A percentile compares a stretch with the other conserved stretches of the same genome.
Conservation (phyloP, 208 protist species). For the Trypanosoma rangeli region DNA sequence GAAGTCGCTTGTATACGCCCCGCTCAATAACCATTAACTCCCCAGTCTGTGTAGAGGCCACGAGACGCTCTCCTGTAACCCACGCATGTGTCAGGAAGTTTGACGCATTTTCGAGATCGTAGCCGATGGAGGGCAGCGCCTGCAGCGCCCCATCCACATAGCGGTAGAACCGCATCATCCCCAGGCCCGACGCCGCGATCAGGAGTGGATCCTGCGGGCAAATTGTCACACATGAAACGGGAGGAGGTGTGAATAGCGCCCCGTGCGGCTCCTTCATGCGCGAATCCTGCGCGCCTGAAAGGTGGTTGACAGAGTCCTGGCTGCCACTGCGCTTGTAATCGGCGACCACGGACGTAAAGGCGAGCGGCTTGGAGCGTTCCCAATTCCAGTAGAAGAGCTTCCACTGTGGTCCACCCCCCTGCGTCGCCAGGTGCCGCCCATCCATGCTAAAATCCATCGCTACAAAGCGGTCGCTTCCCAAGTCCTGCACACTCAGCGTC, state of each 20-base stretch:
- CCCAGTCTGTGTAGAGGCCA: conserved; percentile 83
- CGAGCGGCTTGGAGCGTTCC: conserved; percentile 89
- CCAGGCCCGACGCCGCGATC: conserved; percentile 90
- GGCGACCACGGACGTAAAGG: conserved; percentile 39
- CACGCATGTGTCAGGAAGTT: conserved; percentile 92
- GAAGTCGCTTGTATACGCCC: conserved; percentile 48
- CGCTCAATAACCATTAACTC: conserved; percentile 85
- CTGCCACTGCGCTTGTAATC: conserved; percentile 9
- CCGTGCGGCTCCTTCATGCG: neutral
- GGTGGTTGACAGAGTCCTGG: neutral
- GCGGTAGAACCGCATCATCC: conserved; percentile 91
- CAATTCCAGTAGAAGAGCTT: conserved; percentile 91
- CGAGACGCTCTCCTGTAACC: conserved; percentile 77
- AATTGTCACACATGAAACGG: conserved; percentile 74
- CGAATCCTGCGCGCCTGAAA: neutral
- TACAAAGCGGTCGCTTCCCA: conserved; percentile 80
- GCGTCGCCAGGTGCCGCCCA: conserved; percentile 87
- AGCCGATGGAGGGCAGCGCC: conserved; percentile 48
- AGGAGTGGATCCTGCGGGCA: conserved; percentile 87
- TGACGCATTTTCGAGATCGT: conserved; percentile 57
- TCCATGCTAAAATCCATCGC: conserved; percentile 83
- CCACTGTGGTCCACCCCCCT: conserved; percentile 79
- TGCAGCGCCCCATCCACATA: conserved; percentile 89
- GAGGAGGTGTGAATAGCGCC: conserved; percentile 8
- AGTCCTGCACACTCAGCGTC: conserved; percentile 66